Conservation (phyloP, 108 stramenopile species). For the Conticribra guillardii region DNA sequence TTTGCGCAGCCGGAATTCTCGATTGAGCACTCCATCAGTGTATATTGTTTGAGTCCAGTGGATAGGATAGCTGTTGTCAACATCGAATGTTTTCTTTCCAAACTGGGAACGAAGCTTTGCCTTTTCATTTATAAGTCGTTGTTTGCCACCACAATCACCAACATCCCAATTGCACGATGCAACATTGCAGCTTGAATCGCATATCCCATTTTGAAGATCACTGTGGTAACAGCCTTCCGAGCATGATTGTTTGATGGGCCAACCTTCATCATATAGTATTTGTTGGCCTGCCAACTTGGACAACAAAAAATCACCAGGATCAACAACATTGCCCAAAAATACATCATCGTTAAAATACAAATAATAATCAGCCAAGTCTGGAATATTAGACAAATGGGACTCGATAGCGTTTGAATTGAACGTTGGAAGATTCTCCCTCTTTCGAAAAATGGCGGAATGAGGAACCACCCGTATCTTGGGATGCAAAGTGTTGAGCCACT, state of each 20-base stretch:
- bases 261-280: not conserved
- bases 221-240: not conserved
- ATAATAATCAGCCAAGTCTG: conserved; percentile 2
- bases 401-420: not conserved
- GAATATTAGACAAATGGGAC: not conserved
- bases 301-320: not conserved
- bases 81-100: not conserved
- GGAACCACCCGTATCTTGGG: not conserved
- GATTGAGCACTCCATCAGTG: conserved; percentile 1
- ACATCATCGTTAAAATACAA: not conserved
- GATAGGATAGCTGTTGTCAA: not conserved
- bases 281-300: not conserved
- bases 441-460: not conserved
- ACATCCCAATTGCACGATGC: conserved; percentile 1
- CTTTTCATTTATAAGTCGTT: not conserved
- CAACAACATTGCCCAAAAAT: conserved; percentile 2
- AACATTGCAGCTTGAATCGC: not conserved
- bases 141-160: not conserved
- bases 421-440: not conserved
- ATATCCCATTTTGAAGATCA: not conserved
- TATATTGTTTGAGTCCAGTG: not conserved
- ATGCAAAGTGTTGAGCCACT: not conserved
- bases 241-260: not conserved
- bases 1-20: not conserved
- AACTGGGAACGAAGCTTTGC: not conserved